Conservation (phyloP, 148 eudicot genomes). For the Simmondsia chinensis region DNA sequence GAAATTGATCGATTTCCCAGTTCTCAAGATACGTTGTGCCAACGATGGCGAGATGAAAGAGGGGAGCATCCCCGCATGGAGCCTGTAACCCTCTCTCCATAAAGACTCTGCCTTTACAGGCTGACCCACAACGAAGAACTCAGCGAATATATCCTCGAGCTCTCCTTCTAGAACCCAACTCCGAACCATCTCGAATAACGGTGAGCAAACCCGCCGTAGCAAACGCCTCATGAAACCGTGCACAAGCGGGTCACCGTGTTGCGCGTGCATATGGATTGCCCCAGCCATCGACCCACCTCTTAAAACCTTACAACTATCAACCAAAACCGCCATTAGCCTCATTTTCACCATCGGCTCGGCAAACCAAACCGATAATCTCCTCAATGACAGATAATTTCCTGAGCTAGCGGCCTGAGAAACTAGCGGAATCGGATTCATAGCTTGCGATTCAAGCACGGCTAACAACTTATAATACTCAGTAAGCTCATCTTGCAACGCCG, state of each 20-base stretch:
- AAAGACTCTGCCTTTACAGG: slow-evolving; percentile 89
- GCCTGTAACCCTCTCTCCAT: slow-evolving; percentile 92
- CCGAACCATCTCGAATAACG: slow-evolving; percentile 98
- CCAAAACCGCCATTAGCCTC: slow-evolving; percentile 92
- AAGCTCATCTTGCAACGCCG: slow-evolving; percentile 91
- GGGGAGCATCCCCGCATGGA: slow-evolving; percentile 87
- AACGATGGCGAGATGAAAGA: slow-evolving; percentile 92
- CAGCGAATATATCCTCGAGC: slow-evolving; percentile 88
- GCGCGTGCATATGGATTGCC: slow-evolving; percentile 95
- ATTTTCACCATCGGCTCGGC: slow-evolving; percentile 91
- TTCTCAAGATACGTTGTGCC: slow-evolving; percentile 78
- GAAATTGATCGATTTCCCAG: slow-evolving; percentile 94
- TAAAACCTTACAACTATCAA: slow-evolving; percentile 81
- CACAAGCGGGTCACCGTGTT: slow-evolving; percentile 93
- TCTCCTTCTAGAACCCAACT: slow-evolving; percentile 99
- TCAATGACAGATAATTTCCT: slow-evolving; percentile 66
- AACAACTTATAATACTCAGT: slow-evolving; percentile 85
- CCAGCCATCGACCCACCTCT: slow-evolving; percentile 99
- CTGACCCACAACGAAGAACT: slow-evolving; percentile 82
- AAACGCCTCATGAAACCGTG: slow-evolving; percentile 82
- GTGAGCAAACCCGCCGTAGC: slow-evolving; percentile 82
- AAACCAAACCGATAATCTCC: slow-evolving; percentile 92
- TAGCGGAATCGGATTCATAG: slow-evolving; percentile 88
- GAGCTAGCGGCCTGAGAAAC: slow-evolving; percentile 57
- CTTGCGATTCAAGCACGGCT: slow-evolving; percentile 83